Evolutionary conservation across 768 basidiomycete genomes (phyloP).

Genomic region (Termitomyces sp.): DNA sequence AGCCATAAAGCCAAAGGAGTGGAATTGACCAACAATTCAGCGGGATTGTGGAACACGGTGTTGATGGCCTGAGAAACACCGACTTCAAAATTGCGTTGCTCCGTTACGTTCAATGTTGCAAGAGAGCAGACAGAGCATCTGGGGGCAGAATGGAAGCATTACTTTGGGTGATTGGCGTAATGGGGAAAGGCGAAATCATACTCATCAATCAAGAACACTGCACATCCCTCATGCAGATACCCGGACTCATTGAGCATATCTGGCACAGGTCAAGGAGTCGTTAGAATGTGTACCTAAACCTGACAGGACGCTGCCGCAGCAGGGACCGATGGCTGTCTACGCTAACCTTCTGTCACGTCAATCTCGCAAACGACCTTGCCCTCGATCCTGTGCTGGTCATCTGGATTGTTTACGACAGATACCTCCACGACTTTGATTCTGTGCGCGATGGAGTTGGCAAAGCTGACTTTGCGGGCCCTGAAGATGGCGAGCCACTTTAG

Average conservation of each 20-base stretch:
- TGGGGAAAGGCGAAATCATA: slow-evolving; percentile 17
- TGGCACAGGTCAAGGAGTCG: slow-evolving; percentile 17
- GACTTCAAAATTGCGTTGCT: slow-evolving; percentile 21
- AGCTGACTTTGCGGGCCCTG: slow-evolving; percentile 22
- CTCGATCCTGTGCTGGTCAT: slow-evolving; percentile 32
- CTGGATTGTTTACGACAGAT: slow-evolving; percentile 29
- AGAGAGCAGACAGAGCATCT: slow-evolving; percentile 43
- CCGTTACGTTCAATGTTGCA: slow-evolving; percentile 26
- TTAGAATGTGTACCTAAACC: background rate
- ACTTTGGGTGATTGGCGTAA: background rate
- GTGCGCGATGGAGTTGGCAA: slow-evolving; percentile 24
- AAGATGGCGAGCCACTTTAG: slow-evolving; percentile 35
- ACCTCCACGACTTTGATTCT: slow-evolving; percentile 35
- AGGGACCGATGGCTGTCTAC: background rate
- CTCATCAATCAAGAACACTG: slow-evolving; percentile 45
- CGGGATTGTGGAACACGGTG: slow-evolving; percentile 40
- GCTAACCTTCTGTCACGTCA: slow-evolving; percentile 41
- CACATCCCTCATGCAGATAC: slow-evolving; percentile 37
- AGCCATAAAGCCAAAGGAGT: background rate
- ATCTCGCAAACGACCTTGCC: slow-evolving; percentile 37
- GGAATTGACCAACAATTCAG: slow-evolving; percentile 25
- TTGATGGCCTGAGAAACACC: slow-evolving; percentile 46
- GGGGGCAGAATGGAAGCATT: background rate
- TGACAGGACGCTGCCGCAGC: background rate
- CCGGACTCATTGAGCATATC: slow-evolving; percentile 41